Base-by-base conservation (phyloP, 2,329 filamentous ascomycete species). In the Aspergillus aculeatinus region DNA sequence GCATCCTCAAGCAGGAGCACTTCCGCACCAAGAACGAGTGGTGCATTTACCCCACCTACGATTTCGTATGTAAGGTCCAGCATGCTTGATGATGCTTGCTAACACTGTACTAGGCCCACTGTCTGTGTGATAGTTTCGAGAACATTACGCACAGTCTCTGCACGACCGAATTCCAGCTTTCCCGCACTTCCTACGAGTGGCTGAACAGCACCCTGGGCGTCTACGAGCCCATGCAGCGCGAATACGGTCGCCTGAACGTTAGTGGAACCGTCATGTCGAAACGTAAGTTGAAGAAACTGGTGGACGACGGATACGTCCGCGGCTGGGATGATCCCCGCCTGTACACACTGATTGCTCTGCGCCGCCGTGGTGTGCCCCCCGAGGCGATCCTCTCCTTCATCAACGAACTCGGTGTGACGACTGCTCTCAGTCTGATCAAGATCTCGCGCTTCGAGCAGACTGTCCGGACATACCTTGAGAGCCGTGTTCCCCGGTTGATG, bases 41-140 rank as follows among this genome's bases (percentile, higher is more conserved):
- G 92, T 89, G 87, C 76, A 96, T 97, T 64, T 97, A 96, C 74
- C 95, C 95, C 0, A 96, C 94, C 0, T 97, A 97, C 71, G 93
- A 96, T 74, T 70, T 74, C 35, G 39, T 44, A 44, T 7, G 39
- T 44, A 16, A 19, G 14, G n/a, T 19, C 12, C 10, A 44, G n/a
- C 16, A 16, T 7, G 14, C 2, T 12, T 44, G 39, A 19, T 44
- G 16, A 19, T n/a, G 5, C 16, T 44, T 44, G 39, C 39, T 44
- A 44, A 44, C 6, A 44, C 39, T 19, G 16, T 6, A 19, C 3
- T 44, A 44, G 39, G 67, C 72, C 2, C 71, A 73, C 79, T 96
- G 91, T 75, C 81, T 97, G 23, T 94, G 91, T 69, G 95, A 98
- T 82, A 93, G 90, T 67, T 91, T 96, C 65, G 95, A 99, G 76